Evolutionary conservation across 371 early-diverging fungal species (phyloP).

Genomic region (Phascolomyces articulosus): DNA sequence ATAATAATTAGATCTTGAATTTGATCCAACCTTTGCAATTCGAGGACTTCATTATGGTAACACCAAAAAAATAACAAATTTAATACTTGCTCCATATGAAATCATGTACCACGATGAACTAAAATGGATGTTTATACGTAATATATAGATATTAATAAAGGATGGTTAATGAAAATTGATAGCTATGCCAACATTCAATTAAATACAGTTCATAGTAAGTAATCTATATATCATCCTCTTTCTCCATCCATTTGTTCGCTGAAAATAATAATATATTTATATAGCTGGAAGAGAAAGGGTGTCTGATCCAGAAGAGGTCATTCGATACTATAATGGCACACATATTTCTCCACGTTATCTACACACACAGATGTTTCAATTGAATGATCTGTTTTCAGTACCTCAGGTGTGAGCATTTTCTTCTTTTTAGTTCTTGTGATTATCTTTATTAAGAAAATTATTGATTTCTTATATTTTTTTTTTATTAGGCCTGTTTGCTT

Average conservation of each 20-base stretch:
- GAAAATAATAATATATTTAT: not conserved
- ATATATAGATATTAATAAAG: constrained; percentile 54
- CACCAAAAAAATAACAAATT: too few species aligned
- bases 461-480: not conserved
- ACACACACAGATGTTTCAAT: constrained; percentile 56
- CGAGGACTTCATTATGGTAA: constrained; percentile 66
- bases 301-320: constrained; percentile 47
- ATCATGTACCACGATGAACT: not conserved
- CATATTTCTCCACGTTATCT: constrained; percentile 64
- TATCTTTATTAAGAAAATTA: too few species aligned
- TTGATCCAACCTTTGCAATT: constrained; percentile 66
- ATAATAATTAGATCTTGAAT: constrained; percentile 36
- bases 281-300: constrained; percentile 57
- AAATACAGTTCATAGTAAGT: constrained; percentile 60
- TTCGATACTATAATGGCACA: constrained; percentile 57
- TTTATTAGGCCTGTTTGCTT: constrained; percentile 42
- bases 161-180: constrained; percentile 74
- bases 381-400: constrained; percentile 65
- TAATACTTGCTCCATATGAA: too few species aligned
- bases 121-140: constrained; percentile 41
- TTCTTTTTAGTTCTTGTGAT: too few species aligned
- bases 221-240: not conserved
- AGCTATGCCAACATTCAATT: constrained; percentile 66
- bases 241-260: not conserved
- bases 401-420: constrained; percentile 50